Base-by-base conservation (phyloP, 129 eudicot species). In the Flaveria robusta region DNA sequence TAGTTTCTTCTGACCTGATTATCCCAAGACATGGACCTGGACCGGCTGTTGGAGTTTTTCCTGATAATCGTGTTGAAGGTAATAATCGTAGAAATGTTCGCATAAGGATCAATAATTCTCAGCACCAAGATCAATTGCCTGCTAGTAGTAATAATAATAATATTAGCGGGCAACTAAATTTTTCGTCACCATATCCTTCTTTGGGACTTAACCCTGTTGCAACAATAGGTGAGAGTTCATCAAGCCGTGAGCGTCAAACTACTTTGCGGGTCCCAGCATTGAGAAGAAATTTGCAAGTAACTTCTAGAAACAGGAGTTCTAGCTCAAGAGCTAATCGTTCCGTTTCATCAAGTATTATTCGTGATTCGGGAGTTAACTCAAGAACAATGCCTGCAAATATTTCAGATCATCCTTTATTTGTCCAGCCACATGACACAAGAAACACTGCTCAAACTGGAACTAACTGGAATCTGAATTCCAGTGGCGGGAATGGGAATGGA, bases 361-460 rank as follows among this genome's bases (percentile, higher is more conserved):
- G 68, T 31, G 58, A 71, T 31, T 31, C 87, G 16, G 90, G 81
- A 46, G 90, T 83, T 51, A 79, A 51, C 72, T 65, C 88, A 49
- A 79, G 88, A 82, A 72, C 70, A 68, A 23, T 80, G 70, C 87
- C 90, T 1, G 76, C 87, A 64, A 86, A 74, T 75, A 87, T 94
- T 45, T 85, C 89, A 0, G 95, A 93, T 66, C 97, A 90, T 82
- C 96, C 92, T 0, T 68, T 88, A 75, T 88, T 93, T 70, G 64
- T 77, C 31, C 91, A 87, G 46, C 77, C 89, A 37, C 68, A 64
- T 56, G 93, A 76, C 68, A 52, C 46, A n/a, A 82, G 89, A 77
- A 86, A 18, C 51, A 45, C 81, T 3, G 66, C 88, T 77, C 90
- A 81, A 58, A 46, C 82, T 63, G 82, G 85, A 70, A n/a, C 45